Conservation (phyloP, 225 moss, liverwort and hornwort species). For the Marchantia paleacea region DNA sequence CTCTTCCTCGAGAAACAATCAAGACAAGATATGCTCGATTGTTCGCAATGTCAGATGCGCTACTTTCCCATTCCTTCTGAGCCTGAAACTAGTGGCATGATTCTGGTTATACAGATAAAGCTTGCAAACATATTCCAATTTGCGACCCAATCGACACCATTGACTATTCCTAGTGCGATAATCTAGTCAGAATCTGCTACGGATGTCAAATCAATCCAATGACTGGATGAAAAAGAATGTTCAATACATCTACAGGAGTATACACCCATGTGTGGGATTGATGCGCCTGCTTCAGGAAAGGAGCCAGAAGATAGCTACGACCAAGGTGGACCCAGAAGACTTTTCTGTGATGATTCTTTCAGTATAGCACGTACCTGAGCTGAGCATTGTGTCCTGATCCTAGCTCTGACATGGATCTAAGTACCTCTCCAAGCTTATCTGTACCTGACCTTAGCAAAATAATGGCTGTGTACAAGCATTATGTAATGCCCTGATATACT, state of each 20-base stretch:
- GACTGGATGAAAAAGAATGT: conserved; percentile 44
- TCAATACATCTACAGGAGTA: conserved; percentile 46
- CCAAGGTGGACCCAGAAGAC: conserved; percentile 14
- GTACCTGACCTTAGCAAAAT: conserved; percentile 23
- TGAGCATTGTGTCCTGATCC: conserved; percentile 1
- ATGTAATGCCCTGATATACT: conserved; percentile 2
- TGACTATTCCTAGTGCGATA: neutral
- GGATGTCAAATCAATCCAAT: conserved; percentile 32
- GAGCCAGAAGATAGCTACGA: conserved; percentile 11
- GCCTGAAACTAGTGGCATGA: neutral
- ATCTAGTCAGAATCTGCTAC: conserved; percentile 12
- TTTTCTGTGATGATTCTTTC: conserved; percentile 10
- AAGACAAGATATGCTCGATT: neutral
- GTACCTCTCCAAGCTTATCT: conserved; percentile 24
- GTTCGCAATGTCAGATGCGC: neutral
- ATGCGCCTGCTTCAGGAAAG: conserved; percentile 15
- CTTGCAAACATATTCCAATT: neutral
- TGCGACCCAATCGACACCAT: neutral
- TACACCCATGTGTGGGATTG: conserved; percentile 35
- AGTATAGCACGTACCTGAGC: conserved; percentile 16
- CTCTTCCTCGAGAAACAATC: neutral
- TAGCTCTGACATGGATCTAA: conserved; percentile 16
- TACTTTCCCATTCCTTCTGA: neutral
- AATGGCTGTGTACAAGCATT: conserved; percentile 27
- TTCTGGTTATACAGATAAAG: neutral